Percentiles rank a stretch among this genome's conserved stretches.
Conservation (phyloP, 106 monocot genomes). For the Posidonia australis region DNA sequence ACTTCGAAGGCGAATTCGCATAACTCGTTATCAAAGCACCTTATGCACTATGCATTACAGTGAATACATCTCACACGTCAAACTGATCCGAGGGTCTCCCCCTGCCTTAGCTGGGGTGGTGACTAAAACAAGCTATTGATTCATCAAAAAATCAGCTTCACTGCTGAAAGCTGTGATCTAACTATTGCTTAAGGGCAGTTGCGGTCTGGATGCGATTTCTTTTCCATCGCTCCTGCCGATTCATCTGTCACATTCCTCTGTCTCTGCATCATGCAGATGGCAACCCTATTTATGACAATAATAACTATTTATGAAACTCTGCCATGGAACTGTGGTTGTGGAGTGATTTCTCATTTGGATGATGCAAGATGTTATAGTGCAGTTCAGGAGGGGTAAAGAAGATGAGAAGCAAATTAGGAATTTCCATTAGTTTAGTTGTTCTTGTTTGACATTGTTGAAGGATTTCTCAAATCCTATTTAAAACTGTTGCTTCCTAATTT, state of each 20-base stretch:
- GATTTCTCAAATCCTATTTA: too few species aligned
- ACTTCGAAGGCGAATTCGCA: slow-evolving; percentile 40
- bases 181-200: slow-evolving; percentile 1
- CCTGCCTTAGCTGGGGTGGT: slow-evolving; percentile 37
- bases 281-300: background rate
- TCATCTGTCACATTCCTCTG: background rate
- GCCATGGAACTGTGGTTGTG: too few species aligned
- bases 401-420: too few species aligned
- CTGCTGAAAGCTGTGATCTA: background rate
- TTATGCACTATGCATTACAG: slow-evolving; percentile 76
- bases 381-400: too few species aligned
- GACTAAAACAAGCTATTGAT: slow-evolving; percentile 35
- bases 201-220: slow-evolving; percentile 2
- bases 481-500: too few species aligned
- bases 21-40: slow-evolving; percentile 92
- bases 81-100: slow-evolving; percentile 36
- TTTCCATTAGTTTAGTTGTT: too few species aligned
- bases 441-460: too few species aligned
- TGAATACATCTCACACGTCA: slow-evolving; percentile 65
- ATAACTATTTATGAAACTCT: background rate
- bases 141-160: slow-evolving; percentile 8
- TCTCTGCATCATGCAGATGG: background rate
- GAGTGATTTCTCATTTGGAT: too few species aligned
- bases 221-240: slow-evolving; percentile 7
- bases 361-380: background rate